phyloP scores from a whole-genome alignment of 768 basidiomycete species.

The button mushroom (Agaricus bisporus) region DNA sequence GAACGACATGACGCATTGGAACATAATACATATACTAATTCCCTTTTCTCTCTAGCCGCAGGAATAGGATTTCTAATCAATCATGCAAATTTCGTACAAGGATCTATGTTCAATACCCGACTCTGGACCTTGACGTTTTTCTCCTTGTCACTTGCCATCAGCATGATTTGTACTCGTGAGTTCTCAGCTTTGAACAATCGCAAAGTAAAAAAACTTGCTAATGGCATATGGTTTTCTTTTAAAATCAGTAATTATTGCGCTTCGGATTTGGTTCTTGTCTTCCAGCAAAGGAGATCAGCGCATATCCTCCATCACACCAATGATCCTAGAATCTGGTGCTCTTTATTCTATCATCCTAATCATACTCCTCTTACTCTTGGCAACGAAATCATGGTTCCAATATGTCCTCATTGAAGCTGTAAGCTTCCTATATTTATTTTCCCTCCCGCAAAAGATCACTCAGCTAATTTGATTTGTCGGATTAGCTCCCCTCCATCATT shows the following conservation, averaged over 20 bases:
- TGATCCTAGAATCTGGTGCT: conserved; percentile 28
- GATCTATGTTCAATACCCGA: conserved; percentile 24
- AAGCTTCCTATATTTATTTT: conserved; percentile 8
- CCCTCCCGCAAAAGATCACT: neutral
- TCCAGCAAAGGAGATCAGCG: conserved; percentile 1
- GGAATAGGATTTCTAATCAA: conserved; percentile 20
- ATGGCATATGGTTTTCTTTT: neutral
- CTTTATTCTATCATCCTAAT: conserved; percentile 26
- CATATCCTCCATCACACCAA: conserved; percentile 21
- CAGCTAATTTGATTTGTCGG: neutral
- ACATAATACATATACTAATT: neutral
- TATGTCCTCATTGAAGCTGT: conserved; percentile 27
- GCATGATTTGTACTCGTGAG: conserved; percentile 26
- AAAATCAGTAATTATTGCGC: conserved; percentile 7
- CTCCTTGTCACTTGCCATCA: conserved; percentile 26
- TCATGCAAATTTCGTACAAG: conserved; percentile 18
- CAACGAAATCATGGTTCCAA: conserved; percentile 24
- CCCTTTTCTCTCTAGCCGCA: neutral
- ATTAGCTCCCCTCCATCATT: conserved; percentile 3
- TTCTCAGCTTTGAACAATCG: neutral
- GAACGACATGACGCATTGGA: neutral
- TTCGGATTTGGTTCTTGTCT: neutral
- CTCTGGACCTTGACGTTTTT: conserved; percentile 31
- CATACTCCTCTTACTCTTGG: conserved; percentile 23
- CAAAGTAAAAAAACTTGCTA: neutral